Evolutionary conservation across 176 grass and related monocot species (phyloP), one percentile per base, ranked within the genome.

Genomic region (Panicum miliaceum): DNA sequence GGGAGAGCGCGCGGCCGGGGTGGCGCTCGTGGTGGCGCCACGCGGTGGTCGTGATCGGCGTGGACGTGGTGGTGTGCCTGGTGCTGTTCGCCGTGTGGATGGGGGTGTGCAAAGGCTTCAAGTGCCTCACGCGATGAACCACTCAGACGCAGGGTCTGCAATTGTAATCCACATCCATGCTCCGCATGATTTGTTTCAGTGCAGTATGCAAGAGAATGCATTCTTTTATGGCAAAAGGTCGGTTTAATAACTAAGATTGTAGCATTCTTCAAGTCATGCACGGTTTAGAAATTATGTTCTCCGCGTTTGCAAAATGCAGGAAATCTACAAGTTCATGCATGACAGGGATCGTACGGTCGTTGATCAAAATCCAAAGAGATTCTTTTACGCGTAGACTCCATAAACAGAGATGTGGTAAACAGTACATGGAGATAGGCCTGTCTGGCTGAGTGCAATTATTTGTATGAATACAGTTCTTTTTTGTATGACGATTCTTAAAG

Each of bases 1-100:
- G 34, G 42, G 76, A 52, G 8, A 73, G 76, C 34, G 35, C 7
- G 18, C 70, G 26, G 57, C 20, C 56, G 40, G 29, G 8, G 53
- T 50, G 67, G 76, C 58, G 75, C 6, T 1, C 85, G 34, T 92
- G 90, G 92, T 50, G 84, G 90, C 76, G 56, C 15, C 84, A 91
- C 64, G 86, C 85, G 20, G 68, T 74, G 87, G 77, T 75, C 18
- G 88, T 92, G 72, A 80, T 90, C 61, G 67, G 26, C 23, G 86
- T 85, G 37, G 90, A 92, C 76, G 78, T 81, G 36, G 84, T 89
- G 68, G 47, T 97, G 71, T 92, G 88, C 87, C 81, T 97, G 51
- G 38, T 97, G 19, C 83, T 94, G 75, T 91, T 92, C 68, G 81
- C 60, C 50, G 76, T 90, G 78, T 97, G 95, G 95, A 64, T 94